These are phyloP conservation scores for Zygotorulaspora sp. DNA, from an alignment of 805 yeast species.

Conservation along the genomic window DNA sequence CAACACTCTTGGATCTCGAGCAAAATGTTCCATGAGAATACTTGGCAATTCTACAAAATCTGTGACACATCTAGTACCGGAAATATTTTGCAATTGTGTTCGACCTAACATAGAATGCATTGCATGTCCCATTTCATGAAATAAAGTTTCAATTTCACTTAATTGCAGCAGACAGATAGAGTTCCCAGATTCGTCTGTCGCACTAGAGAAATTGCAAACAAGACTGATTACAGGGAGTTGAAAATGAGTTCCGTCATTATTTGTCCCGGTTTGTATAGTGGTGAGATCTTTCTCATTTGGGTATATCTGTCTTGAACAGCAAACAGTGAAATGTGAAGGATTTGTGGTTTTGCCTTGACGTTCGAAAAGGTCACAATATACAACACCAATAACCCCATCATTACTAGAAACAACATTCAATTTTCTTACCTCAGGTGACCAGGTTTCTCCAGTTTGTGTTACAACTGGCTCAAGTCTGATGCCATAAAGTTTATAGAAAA, in stretches of 20 bases:
- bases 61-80: slow-evolving; percentile 93
- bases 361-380: slow-evolving; percentile 84
- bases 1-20: slow-evolving; percentile 73
- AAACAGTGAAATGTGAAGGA: slow-evolving; percentile 94
- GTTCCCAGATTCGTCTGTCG: slow-evolving; percentile 33
- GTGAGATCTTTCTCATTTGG: slow-evolving; percentile 45
- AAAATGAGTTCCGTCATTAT: slow-evolving; percentile 44
- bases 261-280: slow-evolving; percentile 33
- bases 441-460: slow-evolving; percentile 68
- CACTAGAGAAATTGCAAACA: slow-evolving; percentile 70
- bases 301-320: slow-evolving; percentile 81
- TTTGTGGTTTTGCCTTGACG: slow-evolving; percentile 69
- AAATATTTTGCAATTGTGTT: slow-evolving; percentile 81
- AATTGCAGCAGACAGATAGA: slow-evolving; percentile 58
- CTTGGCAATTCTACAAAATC: slow-evolving; percentile 97
- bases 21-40: slow-evolving; percentile 92
- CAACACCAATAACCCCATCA: slow-evolving; percentile 65
- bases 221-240: slow-evolving; percentile 89
- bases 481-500: slow-evolving; percentile 71
- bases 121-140: slow-evolving; percentile 99
- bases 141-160: slow-evolving; percentile 84
- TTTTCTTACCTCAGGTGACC: slow-evolving; percentile 83
- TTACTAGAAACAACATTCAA: slow-evolving; percentile 66
- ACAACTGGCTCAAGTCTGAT: slow-evolving; percentile 65
- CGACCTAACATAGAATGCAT: slow-evolving; percentile 96